These are phyloP conservation scores for Irpex sp. DNA, from an alignment of 1,284 basidiomycete species.

Conservation along the genomic window DNA sequence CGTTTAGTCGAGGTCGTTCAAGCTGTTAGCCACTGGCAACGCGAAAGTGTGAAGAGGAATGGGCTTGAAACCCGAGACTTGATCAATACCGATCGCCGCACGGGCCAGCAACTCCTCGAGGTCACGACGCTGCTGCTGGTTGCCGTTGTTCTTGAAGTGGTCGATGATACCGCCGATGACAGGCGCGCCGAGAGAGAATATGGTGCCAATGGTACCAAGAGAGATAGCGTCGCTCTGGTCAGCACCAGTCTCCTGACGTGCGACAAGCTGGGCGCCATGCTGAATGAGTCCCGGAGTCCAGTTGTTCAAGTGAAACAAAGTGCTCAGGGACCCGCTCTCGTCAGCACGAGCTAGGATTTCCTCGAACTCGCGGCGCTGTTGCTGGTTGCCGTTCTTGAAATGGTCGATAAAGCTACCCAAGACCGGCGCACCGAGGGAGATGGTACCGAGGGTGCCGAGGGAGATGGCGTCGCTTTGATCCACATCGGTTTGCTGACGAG, in stretches of 20 bases:
- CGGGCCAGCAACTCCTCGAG: neutral
- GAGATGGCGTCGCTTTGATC: neutral
- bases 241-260: neutral
- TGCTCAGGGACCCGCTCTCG: neutral
- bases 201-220: neutral
- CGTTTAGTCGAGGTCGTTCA: slow-evolving; percentile 9
- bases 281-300: no score
- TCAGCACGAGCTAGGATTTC: slow-evolving; percentile 1
- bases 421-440: neutral
- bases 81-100: neutral
- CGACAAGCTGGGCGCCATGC: neutral
- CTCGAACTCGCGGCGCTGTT: slow-evolving; percentile 3
- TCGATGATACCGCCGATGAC: slow-evolving; percentile 8
- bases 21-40: neutral
- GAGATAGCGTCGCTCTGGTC: neutral
- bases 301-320: neutral
- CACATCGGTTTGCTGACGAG: neutral
- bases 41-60: no score
- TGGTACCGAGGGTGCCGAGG: neutral
- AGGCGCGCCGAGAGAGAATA: neutral
- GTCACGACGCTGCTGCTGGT: slow-evolving; percentile 3
- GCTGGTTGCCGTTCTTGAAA: neutral
- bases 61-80: no score
- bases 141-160: slow-evolving; percentile 7
- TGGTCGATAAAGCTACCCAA: slow-evolving; percentile 1